These are phyloP conservation scores for Cordyceps cateniannulata DNA, from an alignment of 2,329 filamentous ascomycete genomes.

Conservation along the genomic window DNA sequence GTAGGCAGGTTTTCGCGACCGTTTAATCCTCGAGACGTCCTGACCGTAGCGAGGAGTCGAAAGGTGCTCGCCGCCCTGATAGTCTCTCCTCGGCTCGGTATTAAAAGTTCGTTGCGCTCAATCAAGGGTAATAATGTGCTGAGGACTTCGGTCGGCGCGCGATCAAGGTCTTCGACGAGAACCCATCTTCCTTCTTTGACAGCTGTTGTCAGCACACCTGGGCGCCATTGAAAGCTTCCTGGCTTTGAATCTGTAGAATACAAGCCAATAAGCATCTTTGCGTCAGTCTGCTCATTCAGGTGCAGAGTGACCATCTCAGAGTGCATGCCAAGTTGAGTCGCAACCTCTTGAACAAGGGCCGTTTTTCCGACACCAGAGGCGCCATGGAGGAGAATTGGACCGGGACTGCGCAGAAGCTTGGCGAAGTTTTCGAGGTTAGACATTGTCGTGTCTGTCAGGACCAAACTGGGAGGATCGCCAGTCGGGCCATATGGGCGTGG, in stretches of 20 bases:
- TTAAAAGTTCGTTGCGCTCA: slow-evolving; percentile 82
- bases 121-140: slow-evolving; percentile 89
- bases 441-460: slow-evolving; percentile 66
- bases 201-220: slow-evolving; percentile 88
- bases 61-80: slow-evolving; percentile 81
- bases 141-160: slow-evolving; percentile 90
- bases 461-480: slow-evolving; percentile 43
- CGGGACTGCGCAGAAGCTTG: slow-evolving; percentile 55
- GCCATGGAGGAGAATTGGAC: slow-evolving; percentile 76
- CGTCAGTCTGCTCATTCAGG: slow-evolving; percentile 96
- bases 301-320: slow-evolving; percentile 87
- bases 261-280: slow-evolving; percentile 89
- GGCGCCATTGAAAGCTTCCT: slow-evolving; percentile 85
- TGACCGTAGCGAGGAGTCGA: slow-evolving; percentile 84
- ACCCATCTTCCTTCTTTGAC: slow-evolving; percentile 95
- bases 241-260: slow-evolving; percentile 86
- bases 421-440: slow-evolving; percentile 67
- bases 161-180: slow-evolving; percentile 91
- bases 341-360: slow-evolving; percentile 73
- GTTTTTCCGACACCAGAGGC: slow-evolving; percentile 88
- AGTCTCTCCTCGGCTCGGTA: slow-evolving; percentile 81
- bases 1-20: slow-evolving; percentile 61
- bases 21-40: slow-evolving; percentile 64
- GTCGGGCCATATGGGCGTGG: slow-evolving; percentile 52
- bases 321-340: slow-evolving; percentile 70